Percentiles rank a stretch among this genome's conserved stretches.
Evolutionary conservation across 345 rosid genomes (phyloP).

Genomic region (Rhizophora mangle): DNA sequence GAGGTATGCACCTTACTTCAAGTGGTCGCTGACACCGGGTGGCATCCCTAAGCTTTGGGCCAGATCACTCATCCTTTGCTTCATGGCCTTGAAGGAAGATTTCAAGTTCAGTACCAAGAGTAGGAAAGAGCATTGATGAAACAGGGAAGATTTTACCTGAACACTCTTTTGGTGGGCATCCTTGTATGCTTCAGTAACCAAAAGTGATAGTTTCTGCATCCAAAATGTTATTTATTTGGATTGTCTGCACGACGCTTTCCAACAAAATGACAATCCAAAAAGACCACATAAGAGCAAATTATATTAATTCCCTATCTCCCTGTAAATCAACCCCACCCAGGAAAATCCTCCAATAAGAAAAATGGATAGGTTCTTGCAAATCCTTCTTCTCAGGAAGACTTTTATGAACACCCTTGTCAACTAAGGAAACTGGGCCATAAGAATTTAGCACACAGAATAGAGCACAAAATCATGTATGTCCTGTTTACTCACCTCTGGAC

Average conservation of each 20-base stretch:
- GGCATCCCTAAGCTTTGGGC: conserved; percentile 97
- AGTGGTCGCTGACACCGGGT: conserved; percentile 61
- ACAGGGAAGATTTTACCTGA: conserved; percentile 37
- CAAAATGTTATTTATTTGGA: background rate
- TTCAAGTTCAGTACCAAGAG: conserved; percentile 10
- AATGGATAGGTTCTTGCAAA: too few relatives aligned
- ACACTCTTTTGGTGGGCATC: conserved; percentile 92
- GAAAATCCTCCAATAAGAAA: too few relatives aligned
- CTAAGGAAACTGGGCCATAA: too few relatives aligned
- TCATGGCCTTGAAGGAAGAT: conserved; percentile 60
- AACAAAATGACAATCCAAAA: too few relatives aligned
- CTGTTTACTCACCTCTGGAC: conserved; percentile 61
- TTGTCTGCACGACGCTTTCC: background rate
- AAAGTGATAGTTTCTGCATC: conserved; percentile 68
- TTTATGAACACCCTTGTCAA: too few relatives aligned
- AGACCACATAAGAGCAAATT: too few relatives aligned
- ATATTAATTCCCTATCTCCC: too few relatives aligned
- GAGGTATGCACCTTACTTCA: conserved; percentile 38
- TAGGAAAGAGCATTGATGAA: background rate
- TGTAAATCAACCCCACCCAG: too few relatives aligned
- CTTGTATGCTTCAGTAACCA: conserved; percentile 85
- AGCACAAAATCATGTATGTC: background rate
- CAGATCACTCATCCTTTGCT: conserved; percentile 85
- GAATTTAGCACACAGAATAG: background rate
- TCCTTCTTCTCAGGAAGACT: too few relatives aligned